A percentile compares a stretch with the other conserved stretches of the same genome.
These are phyloP conservation scores for Taiozyma sp. DNA, from an alignment of 1,139 yeast species.

Conservation along the genomic window DNA sequence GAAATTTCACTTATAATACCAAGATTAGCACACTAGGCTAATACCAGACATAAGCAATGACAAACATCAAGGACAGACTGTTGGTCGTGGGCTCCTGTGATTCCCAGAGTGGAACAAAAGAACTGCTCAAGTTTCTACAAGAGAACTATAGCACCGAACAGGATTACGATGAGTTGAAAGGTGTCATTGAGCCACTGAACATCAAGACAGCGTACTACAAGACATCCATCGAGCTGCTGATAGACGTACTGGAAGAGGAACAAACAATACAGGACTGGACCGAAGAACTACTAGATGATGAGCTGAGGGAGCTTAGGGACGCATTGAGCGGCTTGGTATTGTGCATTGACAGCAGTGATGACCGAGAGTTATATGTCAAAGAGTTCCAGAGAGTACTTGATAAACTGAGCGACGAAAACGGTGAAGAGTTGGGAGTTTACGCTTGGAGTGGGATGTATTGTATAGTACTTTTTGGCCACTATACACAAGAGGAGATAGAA, in stretches of 20 bases:
- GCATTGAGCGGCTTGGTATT: neutral
- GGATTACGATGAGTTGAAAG: neutral
- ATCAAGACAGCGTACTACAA: neutral
- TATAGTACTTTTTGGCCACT: neutral
- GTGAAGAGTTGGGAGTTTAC: neutral
- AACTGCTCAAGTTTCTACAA: neutral
- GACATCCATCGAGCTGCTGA: neutral
- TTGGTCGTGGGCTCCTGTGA: neutral
- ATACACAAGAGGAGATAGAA: conserved; percentile 6
- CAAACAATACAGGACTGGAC: neutral
- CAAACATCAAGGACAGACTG: neutral
- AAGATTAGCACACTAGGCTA: too few species aligned
- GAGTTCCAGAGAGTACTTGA: neutral
- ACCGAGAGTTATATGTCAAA: neutral
- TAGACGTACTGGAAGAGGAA: neutral
- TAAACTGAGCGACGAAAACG: neutral
- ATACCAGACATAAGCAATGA: neutral
- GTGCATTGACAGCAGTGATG: neutral
- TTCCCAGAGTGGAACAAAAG: neutral
- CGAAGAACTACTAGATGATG: neutral
- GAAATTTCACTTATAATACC: too few species aligned
- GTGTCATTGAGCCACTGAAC: neutral
- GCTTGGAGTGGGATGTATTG: neutral
- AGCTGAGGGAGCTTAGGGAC: neutral
- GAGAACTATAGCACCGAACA: neutral